Conservation (phyloP, 1,284 basidiomycete species). For the Cutaneotrichosporon dermatis region DNA sequence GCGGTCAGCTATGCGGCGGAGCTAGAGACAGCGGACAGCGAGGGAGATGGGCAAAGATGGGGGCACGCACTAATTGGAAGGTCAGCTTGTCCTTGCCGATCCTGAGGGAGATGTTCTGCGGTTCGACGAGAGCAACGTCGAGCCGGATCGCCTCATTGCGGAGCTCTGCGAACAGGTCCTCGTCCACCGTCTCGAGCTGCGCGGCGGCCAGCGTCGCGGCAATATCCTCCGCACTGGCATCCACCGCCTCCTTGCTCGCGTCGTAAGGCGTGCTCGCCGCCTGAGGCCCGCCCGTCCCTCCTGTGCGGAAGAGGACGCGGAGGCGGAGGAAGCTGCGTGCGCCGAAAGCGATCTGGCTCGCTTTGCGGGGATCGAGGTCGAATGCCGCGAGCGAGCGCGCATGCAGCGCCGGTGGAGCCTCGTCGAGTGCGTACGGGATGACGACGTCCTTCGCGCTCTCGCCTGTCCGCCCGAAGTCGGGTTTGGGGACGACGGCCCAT, state of each 20-base stretch:
- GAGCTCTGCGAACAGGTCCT: constrained; percentile 43
- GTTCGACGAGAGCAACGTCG: constrained; percentile 22
- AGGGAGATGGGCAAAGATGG: too few relatives aligned
- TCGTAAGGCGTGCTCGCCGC: constrained; percentile 9
- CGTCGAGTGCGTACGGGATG: constrained; percentile 48
- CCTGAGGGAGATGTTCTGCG: constrained; percentile 17
- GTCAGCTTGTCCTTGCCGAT: constrained; percentile 28
- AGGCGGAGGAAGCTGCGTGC: constrained; percentile 31
- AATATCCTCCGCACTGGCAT: constrained; percentile 12
- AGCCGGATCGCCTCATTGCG: constrained; percentile 24
- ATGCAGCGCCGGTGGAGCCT: constrained; percentile 28
- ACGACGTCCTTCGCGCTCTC: constrained; percentile 35
- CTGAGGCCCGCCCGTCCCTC: constrained; percentile 2
- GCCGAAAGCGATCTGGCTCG: constrained; percentile 31
- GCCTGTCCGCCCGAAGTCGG: constrained; percentile 34
- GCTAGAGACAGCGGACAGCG: too few relatives aligned
- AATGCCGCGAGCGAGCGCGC: constrained; percentile 42
- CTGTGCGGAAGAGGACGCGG: constrained; percentile 20
- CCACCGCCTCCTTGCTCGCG: constrained; percentile 3
- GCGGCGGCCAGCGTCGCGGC: constrained; percentile 32
- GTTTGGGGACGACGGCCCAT: constrained; percentile 43
- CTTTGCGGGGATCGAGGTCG: constrained; percentile 39
- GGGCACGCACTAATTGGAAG: constrained; percentile 27
- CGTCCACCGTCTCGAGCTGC: constrained; percentile 45
- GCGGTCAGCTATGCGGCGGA: not conserved